Evolutionary conservation across 2,329 filamentous ascomycete genomes (phyloP).

Genomic region (Arthrobotrys entomopaga): DNA sequence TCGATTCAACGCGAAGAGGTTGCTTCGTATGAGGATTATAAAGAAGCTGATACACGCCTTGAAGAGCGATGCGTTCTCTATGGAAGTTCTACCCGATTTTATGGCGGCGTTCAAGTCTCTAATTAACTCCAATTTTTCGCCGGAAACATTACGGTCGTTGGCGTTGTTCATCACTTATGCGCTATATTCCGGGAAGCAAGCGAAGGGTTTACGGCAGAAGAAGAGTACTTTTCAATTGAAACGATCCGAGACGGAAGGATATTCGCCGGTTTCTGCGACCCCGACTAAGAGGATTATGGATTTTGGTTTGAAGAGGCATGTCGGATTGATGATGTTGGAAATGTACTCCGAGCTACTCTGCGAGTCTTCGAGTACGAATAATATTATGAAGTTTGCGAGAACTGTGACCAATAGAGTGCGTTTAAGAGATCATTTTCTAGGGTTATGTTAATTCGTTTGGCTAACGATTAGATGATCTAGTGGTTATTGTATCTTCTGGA

Average conservation of each 20-base stretch:
- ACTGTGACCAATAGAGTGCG: conserved; percentile 93
- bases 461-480: conserved; percentile 63
- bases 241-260: conserved; percentile 59
- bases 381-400: conserved; percentile 87
- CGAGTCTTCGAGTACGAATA: conserved; percentile 71
- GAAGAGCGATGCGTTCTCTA: conserved; percentile 81
- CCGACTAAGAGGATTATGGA: conserved; percentile 47
- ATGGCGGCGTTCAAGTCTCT: conserved; percentile 81
- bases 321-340: conserved; percentile 78
- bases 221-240: conserved; percentile 63
- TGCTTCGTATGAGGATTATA: conserved; percentile 90
- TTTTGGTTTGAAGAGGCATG: conserved; percentile 70
- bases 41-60: conserved; percentile 89
- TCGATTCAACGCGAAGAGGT: conserved; percentile 86
- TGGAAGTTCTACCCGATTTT: conserved; percentile 78
- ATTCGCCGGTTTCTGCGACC: conserved; percentile 51
- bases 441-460: conserved; percentile 3
- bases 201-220: conserved; percentile 63
- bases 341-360: conserved; percentile 84
- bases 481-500: conserved; percentile 92
- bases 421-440: conserved; percentile 48
- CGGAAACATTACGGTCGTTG: conserved; percentile 84
- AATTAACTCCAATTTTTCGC: conserved; percentile 80
- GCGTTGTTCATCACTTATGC: conserved; percentile 94
- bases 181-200: conserved; percentile 71